Evolutionary conservation across 192 early-diverging fungal genomes (phyloP).

Genomic region (Linnemannia hyalina): DNA sequence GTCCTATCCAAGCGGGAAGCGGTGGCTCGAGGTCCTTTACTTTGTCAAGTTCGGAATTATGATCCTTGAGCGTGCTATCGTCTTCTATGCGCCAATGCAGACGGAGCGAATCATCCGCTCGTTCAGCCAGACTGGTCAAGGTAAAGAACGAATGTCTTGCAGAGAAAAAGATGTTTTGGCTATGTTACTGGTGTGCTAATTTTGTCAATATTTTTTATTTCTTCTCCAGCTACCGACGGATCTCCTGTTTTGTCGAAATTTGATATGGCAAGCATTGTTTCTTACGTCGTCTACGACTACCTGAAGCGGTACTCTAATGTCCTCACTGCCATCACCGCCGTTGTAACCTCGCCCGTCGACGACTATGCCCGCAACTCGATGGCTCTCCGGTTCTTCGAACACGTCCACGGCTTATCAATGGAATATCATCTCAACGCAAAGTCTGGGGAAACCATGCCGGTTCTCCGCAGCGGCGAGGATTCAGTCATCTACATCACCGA

Average conservation of each 20-base stretch:
- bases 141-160: background rate
- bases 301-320: background rate
- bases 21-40: background rate
- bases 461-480: conserved; percentile 71
- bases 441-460: conserved; percentile 70
- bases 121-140: conserved; percentile 5
- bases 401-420: conserved; percentile 69
- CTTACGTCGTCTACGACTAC: conserved; percentile 14
- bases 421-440: conserved; percentile 74
- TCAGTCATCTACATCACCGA: conserved; percentile 72
- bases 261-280: background rate
- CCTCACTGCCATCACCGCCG: background rate
- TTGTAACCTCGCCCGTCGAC: background rate
- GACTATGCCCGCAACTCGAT: background rate
- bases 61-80: background rate
- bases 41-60: conserved; percentile 11
- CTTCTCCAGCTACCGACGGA: background rate
- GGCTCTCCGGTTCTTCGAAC: conserved; percentile 60
- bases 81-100: conserved; percentile 10
- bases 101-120: conserved; percentile 11
- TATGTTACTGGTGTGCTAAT: background rate
- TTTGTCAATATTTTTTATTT: too few relatives aligned
- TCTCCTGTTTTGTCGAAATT: background rate
- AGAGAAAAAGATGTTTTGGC: background rate
- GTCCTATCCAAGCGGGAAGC: conserved; percentile 9